Percentiles rank a stretch among this genome's conserved stretches.
These are phyloP conservation scores for Parachaetomium inaequale DNA, from an alignment of 495 filamentous ascomycete genomes.

Conservation along the genomic window DNA sequence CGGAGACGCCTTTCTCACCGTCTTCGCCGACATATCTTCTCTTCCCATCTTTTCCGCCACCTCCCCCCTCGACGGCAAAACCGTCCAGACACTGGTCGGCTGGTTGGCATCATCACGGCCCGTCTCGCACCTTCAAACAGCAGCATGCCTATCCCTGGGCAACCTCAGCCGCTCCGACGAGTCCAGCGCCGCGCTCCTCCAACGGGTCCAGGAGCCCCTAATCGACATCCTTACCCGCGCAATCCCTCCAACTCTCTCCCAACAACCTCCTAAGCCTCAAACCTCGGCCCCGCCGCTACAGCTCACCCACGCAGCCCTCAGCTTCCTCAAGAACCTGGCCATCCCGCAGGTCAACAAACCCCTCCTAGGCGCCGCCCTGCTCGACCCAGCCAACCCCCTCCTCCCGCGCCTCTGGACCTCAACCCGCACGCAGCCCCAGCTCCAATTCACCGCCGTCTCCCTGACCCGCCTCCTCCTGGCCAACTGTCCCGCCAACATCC, in stretches of 20 bases:
- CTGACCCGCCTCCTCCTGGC: constrained; percentile 64
- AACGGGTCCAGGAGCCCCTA: constrained; percentile 54
- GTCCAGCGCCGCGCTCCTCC: constrained; percentile 56
- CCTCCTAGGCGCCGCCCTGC: constrained; percentile 47
- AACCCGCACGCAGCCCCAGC: constrained; percentile 56
- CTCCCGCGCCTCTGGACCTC: constrained; percentile 60
- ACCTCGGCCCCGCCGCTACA: constrained; percentile 35
- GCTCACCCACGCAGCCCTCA: constrained; percentile 61
- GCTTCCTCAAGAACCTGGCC: constrained; percentile 78
- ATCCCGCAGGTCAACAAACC: constrained; percentile 62
- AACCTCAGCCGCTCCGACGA: constrained; percentile 73
- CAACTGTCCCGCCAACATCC: constrained; percentile 57
- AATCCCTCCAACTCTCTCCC: constrained; percentile 17
- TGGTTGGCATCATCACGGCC: constrained; percentile 39
- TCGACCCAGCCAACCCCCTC: constrained; percentile 25
- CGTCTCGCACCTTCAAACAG: constrained; percentile 57
- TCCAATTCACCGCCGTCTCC: constrained; percentile 65
- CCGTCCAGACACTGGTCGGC: constrained; percentile 45
- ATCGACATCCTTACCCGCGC: constrained; percentile 47
- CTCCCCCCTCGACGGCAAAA: constrained; percentile 38
- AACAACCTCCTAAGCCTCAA: constrained; percentile 7
- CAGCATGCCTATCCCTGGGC: constrained; percentile 70
- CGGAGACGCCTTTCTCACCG: constrained; percentile 52
- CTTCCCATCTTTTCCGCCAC: constrained; percentile 49
- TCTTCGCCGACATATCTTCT: constrained; percentile 62